Percentiles rank a stretch among this genome's conserved stretches.
Evolutionary conservation across 495 filamentous ascomycete species (phyloP).

Genomic region (Xylaria nigripes): DNA sequence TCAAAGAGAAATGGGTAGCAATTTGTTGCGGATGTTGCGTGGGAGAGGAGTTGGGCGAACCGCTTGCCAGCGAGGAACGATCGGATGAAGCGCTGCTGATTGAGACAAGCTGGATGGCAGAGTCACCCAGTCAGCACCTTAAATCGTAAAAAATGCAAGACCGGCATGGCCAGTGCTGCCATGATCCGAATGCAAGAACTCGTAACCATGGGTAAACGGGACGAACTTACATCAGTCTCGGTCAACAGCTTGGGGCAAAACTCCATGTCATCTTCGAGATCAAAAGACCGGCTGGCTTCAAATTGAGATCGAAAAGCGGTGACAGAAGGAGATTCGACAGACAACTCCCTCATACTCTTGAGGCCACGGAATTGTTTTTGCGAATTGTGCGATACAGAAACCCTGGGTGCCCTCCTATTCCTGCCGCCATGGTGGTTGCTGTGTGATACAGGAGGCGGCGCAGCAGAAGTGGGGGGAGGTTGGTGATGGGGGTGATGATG

Average conservation of each 20-base stretch:
- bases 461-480: conserved; percentile 43
- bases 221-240: conserved; percentile 82
- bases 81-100: conserved; percentile 87
- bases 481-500: conserved; percentile 52
- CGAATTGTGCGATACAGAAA: conserved; percentile 63
- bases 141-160: background rate
- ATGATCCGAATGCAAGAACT: background rate
- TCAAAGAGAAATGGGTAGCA: conserved; percentile 69
- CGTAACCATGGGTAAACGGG: conserved; percentile 1
- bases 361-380: conserved; percentile 79
- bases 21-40: conserved; percentile 59
- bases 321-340: conserved; percentile 59
- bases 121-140: conserved; percentile 14
- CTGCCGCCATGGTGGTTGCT: conserved; percentile 76
- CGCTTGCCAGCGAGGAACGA: conserved; percentile 87
- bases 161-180: background rate
- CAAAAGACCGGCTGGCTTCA: conserved; percentile 89
- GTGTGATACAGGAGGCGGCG: conserved; percentile 45
- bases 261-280: conserved; percentile 92
- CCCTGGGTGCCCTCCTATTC: conserved; percentile 76
- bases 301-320: conserved; percentile 73
- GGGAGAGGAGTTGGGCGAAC: conserved; percentile 88
- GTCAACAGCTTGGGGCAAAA: conserved; percentile 93
- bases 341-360: conserved; percentile 81
- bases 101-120: conserved; percentile 58